Percentiles rank a stretch among this genome's conserved stretches.
phyloP scores from a whole-genome alignment of 225 moss, liverwort and hornwort species.

The Takakia lepidozioides region DNA sequence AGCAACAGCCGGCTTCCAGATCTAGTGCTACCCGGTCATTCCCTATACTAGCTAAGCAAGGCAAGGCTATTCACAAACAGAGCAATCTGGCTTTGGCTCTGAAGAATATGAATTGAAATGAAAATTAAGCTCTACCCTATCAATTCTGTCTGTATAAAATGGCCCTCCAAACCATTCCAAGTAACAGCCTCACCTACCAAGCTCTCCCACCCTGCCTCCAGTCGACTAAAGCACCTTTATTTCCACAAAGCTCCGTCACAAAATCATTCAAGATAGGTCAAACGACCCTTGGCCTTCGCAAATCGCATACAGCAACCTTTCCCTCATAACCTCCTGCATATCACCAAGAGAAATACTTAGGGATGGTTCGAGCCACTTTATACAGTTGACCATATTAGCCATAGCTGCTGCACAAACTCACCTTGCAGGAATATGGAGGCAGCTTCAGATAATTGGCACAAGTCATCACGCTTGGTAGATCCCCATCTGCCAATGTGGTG shows the following conservation, averaged over 20 bases:
- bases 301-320: constrained; percentile 92
- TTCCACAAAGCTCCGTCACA: constrained; percentile 4
- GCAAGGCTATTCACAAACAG: constrained; percentile 10
- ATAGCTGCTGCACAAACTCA: constrained; percentile 16
- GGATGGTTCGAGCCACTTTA: no score
- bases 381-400: no score
- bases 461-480: constrained; percentile 98
- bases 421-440: constrained; percentile 99
- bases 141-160: constrained; percentile 7
- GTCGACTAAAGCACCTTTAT: constrained; percentile 10
- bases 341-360: neutral
- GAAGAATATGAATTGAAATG: constrained; percentile 31
- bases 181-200: constrained; percentile 5
- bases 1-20: neutral
- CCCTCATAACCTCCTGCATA: constrained; percentile 91
- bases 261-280: constrained; percentile 68
- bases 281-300: constrained; percentile 98
- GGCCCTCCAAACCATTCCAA: constrained; percentile 2
- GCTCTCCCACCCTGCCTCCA: constrained; percentile 19
- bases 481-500: constrained; percentile 88
- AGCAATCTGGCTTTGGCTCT: constrained; percentile 18
- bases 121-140: constrained; percentile 14
- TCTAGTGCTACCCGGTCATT: neutral
- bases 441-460: constrained; percentile 97
- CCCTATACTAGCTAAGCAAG: constrained; percentile 6